These are phyloP conservation scores for Cruciata laevipes DNA, from an alignment of 257 asterid species.

Conservation along the genomic window DNA sequence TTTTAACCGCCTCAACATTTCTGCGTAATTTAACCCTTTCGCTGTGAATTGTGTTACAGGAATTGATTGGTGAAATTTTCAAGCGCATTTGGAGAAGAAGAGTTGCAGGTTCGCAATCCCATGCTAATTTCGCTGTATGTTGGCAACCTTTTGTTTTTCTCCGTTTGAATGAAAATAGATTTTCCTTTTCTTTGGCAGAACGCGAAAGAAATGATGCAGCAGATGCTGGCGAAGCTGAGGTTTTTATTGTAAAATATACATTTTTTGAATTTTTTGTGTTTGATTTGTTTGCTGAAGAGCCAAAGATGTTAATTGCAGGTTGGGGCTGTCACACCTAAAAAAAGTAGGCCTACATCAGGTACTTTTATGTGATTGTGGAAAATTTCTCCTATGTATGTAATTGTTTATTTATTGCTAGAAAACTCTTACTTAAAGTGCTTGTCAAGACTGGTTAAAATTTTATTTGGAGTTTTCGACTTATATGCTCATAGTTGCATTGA, in stretches of 20 bases:
- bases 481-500: not conserved
- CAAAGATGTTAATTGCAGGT: slow-evolving; percentile 25
- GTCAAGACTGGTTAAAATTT: too few species aligned
- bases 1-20: not conserved
- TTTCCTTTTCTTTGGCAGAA: slow-evolving; percentile 31
- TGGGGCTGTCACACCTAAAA: slow-evolving; percentile 64
- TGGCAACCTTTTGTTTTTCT: not conserved
- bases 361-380: not conserved
- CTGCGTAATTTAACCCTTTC: slow-evolving; percentile 1
- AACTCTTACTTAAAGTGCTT: too few species aligned
- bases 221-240: slow-evolving; percentile 42
- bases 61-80: slow-evolving; percentile 70
- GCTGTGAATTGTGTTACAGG: slow-evolving; percentile 39
- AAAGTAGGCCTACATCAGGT: slow-evolving; percentile 59
- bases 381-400: not conserved
- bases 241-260: not conserved
- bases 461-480: too few species aligned
- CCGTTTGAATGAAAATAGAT: not conserved
- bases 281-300: not conserved
- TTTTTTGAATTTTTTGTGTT: not conserved
- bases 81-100: slow-evolving; percentile 68
- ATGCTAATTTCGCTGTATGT: not conserved
- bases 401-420: not conserved
- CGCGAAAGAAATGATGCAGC: slow-evolving; percentile 60
- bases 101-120: slow-evolving; percentile 49